phyloP scores from a whole-genome alignment of 2,329 filamentous ascomycete genomes.

The Acrocalymma vagum region DNA sequence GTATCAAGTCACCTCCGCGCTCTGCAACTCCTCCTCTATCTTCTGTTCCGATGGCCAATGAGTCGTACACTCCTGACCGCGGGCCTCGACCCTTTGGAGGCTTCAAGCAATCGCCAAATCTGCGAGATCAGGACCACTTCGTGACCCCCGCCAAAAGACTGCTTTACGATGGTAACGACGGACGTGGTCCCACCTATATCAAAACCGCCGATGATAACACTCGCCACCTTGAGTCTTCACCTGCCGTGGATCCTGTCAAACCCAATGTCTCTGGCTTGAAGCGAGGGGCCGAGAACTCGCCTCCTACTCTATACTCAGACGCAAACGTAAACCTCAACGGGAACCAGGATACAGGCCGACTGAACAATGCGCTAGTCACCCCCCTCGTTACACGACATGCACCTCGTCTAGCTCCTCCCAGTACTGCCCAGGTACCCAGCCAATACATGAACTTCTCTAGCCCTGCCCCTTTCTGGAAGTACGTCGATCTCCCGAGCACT shows the following conservation, averaged over 20 bases:
- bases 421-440: constrained; percentile 81
- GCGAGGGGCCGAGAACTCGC: constrained; percentile 44
- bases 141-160: constrained; percentile 46
- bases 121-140: constrained; percentile 36
- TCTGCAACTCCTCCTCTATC: constrained; percentile 58
- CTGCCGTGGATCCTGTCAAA: constrained; percentile 41
- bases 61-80: constrained; percentile 64
- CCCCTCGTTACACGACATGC: constrained; percentile 77
- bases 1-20: constrained; percentile 52
- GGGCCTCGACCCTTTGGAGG: constrained; percentile 52
- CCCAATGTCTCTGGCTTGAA: constrained; percentile 40
- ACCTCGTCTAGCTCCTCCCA: constrained; percentile 79
- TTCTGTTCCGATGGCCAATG: constrained; percentile 57
- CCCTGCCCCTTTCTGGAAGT: constrained; percentile 89
- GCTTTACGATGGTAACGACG: constrained; percentile 35
- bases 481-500: constrained; percentile 78
- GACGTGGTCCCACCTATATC: constrained; percentile 28
- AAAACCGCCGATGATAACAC: constrained; percentile 28
- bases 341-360: constrained; percentile 32
- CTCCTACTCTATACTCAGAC: constrained; percentile 47
- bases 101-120: constrained; percentile 42
- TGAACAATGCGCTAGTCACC: constrained; percentile 60
- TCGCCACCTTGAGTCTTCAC: constrained; percentile 39
- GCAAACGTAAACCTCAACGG: constrained; percentile 37
- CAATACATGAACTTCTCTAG: constrained; percentile 88